Evolutionary conservation across 768 basidiomycete genomes (phyloP), one percentile per base, ranked within the genome.

Genomic region (Mycena amicta): DNA sequence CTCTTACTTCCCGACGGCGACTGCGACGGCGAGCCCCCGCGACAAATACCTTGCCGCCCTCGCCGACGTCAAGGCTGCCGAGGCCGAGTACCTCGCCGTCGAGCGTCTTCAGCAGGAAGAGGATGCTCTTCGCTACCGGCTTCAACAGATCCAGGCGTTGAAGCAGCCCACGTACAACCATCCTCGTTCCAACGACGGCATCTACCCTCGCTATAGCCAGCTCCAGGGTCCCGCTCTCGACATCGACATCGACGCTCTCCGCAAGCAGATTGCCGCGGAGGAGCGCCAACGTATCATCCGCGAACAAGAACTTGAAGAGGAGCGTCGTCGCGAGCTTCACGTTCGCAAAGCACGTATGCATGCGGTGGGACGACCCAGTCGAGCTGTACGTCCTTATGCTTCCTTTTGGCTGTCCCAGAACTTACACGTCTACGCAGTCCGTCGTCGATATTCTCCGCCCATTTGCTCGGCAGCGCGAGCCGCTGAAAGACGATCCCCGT

Each of bases 41-140:
- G 69, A 75, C 23, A 71, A 68, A 25, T 78, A 78, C 60, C 63
- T 76, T 26, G 69, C 71, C 43, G 74, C 77, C 25, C 63, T 77
- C 23, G 74, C 75, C 6, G 68, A 72, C 53, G 72, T 71, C 20
- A 69, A 70, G 56, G 70, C 74, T 47, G 75, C 77, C 5, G 74
- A 77, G 61, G 70, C 70, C 15, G 72, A 76, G 40, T 75, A 74
- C 37, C 65, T 77, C 31, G 71, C 72, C 33, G 71, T 68, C 4
- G 67, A 76, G 47, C 70, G 72, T 30, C 57, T 64, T 5, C 70
- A 65, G 40, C 69, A 62, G 4, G 77, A 75, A 50, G 75, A 77
- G 55, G 66, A 65, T 20, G 66, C 64, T 22, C 63, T 75, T 15
- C 70, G 67, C 47, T 55, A 57, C 23, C 62, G 68, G 26, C 67